A percentile compares a stretch with the other conserved stretches of the same genome.
Evolutionary conservation across 1,284 basidiomycete species (phyloP).

Genomic region (Ustilago cynodontis): DNA sequence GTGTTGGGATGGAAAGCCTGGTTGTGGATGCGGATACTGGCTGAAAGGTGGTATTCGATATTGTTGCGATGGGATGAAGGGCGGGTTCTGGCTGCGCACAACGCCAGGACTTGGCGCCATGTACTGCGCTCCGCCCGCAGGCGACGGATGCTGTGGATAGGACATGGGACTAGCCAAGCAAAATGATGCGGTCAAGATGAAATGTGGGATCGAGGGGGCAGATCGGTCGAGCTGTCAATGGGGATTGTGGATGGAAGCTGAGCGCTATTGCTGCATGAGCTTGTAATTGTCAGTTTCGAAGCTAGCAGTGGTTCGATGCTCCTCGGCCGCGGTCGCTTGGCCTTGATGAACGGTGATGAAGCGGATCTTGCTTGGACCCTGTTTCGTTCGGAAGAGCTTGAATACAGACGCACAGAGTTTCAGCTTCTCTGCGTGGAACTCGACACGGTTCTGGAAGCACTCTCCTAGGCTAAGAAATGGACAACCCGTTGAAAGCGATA

Average conservation of each 20-base stretch:
- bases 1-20: conserved; percentile 19
- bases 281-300: neutral
- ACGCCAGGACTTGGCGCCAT: conserved; percentile 21
- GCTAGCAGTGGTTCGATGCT: neutral
- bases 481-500: neutral
- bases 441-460: neutral
- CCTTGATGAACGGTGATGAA: neutral
- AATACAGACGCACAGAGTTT: neutral
- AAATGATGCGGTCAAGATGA: conserved; percentile 28
- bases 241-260: neutral
- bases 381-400: neutral
- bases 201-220: conserved; percentile 27
- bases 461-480: neutral
- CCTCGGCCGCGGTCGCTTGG: neutral
- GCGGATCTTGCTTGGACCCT: neutral
- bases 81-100: conserved; percentile 37
- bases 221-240: conserved; percentile 4
- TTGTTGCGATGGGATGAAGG: conserved; percentile 25
- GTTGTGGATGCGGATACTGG: conserved; percentile 31
- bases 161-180: conserved; percentile 23
- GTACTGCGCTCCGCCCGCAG: conserved; percentile 24
- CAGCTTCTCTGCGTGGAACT: neutral
- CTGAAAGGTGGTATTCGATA: conserved; percentile 17
- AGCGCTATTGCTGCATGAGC: conserved; percentile 5
- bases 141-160: conserved; percentile 37